Base-by-base conservation (phyloP, 192 early-diverging fungal species). In the Coemansia sp. region DNA sequence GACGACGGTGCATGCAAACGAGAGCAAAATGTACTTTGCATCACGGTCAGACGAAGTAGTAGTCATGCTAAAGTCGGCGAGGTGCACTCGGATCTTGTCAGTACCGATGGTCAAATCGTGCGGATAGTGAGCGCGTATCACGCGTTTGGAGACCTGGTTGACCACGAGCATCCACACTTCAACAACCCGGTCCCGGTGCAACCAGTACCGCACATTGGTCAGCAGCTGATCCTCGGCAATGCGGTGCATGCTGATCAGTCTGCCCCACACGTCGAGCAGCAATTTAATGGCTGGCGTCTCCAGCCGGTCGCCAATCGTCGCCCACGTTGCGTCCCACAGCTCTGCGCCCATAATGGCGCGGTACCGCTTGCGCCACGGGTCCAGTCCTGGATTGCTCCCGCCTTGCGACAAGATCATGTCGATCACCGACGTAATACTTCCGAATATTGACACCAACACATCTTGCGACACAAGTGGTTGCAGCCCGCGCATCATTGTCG, bases 351-450 rank as follows among this genome's bases (percentile, higher is more conserved):
- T 65, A 19, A 65, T 23, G 25, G 14, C 51, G 23, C 64, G 57
- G 55, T 81, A 81, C 19, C 59, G 63, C 10, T 63, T 45, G 6
- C 29, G 22, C 78, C 78, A 81, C 1, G 25, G 22, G 29, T 25
- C 19, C 12, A 81, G 49, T 10, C 65, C 45, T 17, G 78, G 78
- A 25, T 75, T 81, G 38, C 50, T 45, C 14, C 78, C 72, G 9
- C 69, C 63, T 43, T 81, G 78, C 14, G 78, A 81, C 6, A 81
- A 66, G 5, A 81, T 57, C 72, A 81, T 66, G 52, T 81, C 78
- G 7, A 72, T 69, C 8, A 81, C 57, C 6, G 56, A 35, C 22
- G 74, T 32, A 32, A 72, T 52, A 1, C 47, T 50, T 11, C 53
- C 32, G n/a, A 70, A 52, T 19, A 74, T 56, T 3, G 35, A 4